phyloP scores from a whole-genome alignment of 2,329 filamentous ascomycete genomes.

The Penicillium freii region DNA sequence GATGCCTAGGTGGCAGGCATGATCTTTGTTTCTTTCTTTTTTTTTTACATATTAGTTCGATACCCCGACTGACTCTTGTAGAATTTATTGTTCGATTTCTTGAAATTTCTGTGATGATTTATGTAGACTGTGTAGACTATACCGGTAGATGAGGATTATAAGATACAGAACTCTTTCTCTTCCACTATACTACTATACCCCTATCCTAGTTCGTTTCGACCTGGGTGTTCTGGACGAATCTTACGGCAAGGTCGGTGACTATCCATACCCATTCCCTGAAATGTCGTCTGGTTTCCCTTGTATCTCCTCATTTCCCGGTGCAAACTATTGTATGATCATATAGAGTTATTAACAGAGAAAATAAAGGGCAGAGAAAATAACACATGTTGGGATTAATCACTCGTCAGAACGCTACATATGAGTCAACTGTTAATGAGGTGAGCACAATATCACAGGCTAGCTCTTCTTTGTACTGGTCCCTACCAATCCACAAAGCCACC shows the following conservation, averaged over 20 bases:
- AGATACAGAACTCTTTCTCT: neutral
- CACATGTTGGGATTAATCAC: neutral
- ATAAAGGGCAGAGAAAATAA: neutral
- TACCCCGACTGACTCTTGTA: neutral
- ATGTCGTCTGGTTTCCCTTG: too few relatives aligned
- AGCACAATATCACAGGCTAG: constrained; percentile 26
- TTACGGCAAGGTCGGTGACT: too few relatives aligned
- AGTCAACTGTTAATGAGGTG: constrained; percentile 28
- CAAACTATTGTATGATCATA: too few relatives aligned
- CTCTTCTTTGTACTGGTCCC: constrained; percentile 22
- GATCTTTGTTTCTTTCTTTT: neutral
- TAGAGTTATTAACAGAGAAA: too few relatives aligned
- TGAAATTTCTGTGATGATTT: neutral
- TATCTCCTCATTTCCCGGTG: too few relatives aligned
- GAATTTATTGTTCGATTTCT: neutral
- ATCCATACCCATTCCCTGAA: too few relatives aligned
- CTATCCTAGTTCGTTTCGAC: too few relatives aligned
- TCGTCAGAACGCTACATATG: constrained; percentile 23
- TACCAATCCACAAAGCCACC: constrained; percentile 25
- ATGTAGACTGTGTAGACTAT: neutral
- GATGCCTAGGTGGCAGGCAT: neutral
- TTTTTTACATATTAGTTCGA: neutral
- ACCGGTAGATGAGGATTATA: neutral
- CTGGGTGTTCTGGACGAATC: too few relatives aligned
- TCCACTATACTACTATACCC: too few relatives aligned